Conservation (phyloP, 768 basidiomycete species). For the Coprinopsis strossmayeri region DNA sequence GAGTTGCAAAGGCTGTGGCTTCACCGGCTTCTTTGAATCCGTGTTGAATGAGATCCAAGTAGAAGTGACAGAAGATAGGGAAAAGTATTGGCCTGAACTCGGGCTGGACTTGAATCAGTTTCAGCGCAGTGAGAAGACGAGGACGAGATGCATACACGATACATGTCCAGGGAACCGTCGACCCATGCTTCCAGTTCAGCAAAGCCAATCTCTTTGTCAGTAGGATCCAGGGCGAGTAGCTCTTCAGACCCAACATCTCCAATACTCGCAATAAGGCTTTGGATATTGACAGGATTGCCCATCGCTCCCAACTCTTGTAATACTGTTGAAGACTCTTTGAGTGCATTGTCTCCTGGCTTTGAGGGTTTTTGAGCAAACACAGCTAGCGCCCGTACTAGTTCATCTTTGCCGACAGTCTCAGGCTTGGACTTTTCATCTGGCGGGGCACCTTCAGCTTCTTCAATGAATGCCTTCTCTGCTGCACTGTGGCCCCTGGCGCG, state of each 20-base stretch:
- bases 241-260: slow-evolving; percentile 80
- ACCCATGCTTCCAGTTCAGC: slow-evolving; percentile 85
- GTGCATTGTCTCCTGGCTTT: slow-evolving; percentile 59
- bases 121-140: slow-evolving; percentile 1
- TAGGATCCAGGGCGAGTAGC: slow-evolving; percentile 72
- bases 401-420: slow-evolving; percentile 38
- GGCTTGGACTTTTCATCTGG: slow-evolving; percentile 38
- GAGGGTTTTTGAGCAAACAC: slow-evolving; percentile 66
- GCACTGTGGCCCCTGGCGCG: slow-evolving; percentile 38
- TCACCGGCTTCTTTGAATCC: slow-evolving; percentile 90
- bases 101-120: slow-evolving; percentile 44
- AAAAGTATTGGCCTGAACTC: slow-evolving; percentile 92
- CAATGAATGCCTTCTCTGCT: slow-evolving; percentile 44
- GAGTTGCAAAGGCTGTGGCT: neutral
- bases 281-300: slow-evolving; percentile 67
- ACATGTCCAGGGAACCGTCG: slow-evolving; percentile 88
- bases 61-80: slow-evolving; percentile 96
- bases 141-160: slow-evolving; percentile 48
- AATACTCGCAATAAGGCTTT: slow-evolving; percentile 70
- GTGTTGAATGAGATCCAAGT: slow-evolving; percentile 86
- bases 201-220: slow-evolving; percentile 82
- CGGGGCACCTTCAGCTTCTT: slow-evolving; percentile 36
- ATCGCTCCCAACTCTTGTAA: slow-evolving; percentile 62
- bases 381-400: slow-evolving; percentile 51
- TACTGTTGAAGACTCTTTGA: slow-evolving; percentile 61